Evolutionary conservation across 768 basidiomycete genomes (phyloP), one percentile per base, ranked within the genome.

Genomic region (Dioszegia crocea): DNA sequence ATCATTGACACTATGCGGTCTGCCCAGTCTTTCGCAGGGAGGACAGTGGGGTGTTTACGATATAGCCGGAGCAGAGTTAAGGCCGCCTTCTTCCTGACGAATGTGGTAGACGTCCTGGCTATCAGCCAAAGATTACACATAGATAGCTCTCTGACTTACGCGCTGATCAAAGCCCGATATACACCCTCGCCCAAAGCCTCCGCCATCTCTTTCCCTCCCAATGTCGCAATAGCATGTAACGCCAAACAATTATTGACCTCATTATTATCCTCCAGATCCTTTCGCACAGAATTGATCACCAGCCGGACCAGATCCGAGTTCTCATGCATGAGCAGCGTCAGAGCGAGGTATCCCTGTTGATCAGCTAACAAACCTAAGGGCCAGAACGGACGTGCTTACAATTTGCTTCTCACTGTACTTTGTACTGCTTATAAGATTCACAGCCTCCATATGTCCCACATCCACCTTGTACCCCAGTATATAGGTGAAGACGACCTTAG

Each of bases 361-460:
- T n/a, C n/a, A n/a, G n/a, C 51, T 56, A 14, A 30, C 39, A 51
- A 29, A 11, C 29, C n/a, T n/a, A n/a, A 36, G 14, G 29, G 17
- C 39, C 31, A 23, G 5, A 3, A 6, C 19, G 24, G 23, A 17
- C 1, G 26, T 21, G 10, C 89, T 65, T 74, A 96, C 94, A 63
- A 99, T 98, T 77, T 99, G 96, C 79, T 99, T 99, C 80, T 99
- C 96, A 71, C 88, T 91, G 75, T 99, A 99, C 70, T 97, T 98
- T 30, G 84, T 78, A 70, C 89, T 91, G 26, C 93, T 89, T 65
- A 99, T 97, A 64, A 99, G 83, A 77, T 99, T 98, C 65, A 98
- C 91, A 24, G 96, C 94, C 73, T 98, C 93, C 93, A 98, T 96
- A 77, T 98, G 96, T 16, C 96, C 96, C 21, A 98, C 85, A 75